A percentile compares a stretch with the other conserved stretches of the same genome.
phyloP scores from a whole-genome alignment of 805 yeast species.

The Kregervanrija pseudodelftensis region DNA sequence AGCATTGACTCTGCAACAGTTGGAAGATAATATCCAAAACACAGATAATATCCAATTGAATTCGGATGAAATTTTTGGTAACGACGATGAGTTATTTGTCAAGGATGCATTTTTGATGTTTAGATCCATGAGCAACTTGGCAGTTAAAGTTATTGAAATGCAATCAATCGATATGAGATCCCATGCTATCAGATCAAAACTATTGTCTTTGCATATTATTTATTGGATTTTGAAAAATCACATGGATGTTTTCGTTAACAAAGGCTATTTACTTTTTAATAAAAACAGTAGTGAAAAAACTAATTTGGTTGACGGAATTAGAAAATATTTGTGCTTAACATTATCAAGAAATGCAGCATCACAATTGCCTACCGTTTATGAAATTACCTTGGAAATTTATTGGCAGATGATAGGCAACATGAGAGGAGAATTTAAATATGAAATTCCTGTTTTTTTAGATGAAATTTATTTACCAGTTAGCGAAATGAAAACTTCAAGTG shows the following conservation, averaged over 20 bases:
- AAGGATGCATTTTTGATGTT: conserved; percentile 91
- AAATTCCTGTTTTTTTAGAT: conserved; percentile 86
- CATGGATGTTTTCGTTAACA: conserved; percentile 68
- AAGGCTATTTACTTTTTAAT: conserved; percentile 44
- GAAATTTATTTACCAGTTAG: conserved; percentile 93
- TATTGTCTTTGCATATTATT: conserved; percentile 79
- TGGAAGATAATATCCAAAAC: conserved; percentile 42
- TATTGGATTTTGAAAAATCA: conserved; percentile 82
- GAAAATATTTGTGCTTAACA: conserved; percentile 76
- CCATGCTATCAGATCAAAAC: conserved; percentile 86
- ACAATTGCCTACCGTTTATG: conserved; percentile 84
- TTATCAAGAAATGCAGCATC: conserved; percentile 91
- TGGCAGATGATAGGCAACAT: conserved; percentile 82
- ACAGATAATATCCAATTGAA: conserved; percentile 50
- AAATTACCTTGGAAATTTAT: conserved; percentile 84
- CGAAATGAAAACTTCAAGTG: conserved; percentile 83
- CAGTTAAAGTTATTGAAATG: conserved; percentile 76
- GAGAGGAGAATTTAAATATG: conserved; percentile 83
- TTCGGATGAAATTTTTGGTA: conserved; percentile 35
- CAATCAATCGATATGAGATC: conserved; percentile 79
- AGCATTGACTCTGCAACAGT: conserved; percentile 47
- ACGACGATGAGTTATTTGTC: conserved; percentile 61
- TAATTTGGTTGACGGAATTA: conserved; percentile 67
- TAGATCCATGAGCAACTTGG: conserved; percentile 90
- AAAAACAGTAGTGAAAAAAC: conserved; percentile 47